Conservation (phyloP, 2,329 filamentous ascomycete genomes). For the Diplocarpon rosae region DNA sequence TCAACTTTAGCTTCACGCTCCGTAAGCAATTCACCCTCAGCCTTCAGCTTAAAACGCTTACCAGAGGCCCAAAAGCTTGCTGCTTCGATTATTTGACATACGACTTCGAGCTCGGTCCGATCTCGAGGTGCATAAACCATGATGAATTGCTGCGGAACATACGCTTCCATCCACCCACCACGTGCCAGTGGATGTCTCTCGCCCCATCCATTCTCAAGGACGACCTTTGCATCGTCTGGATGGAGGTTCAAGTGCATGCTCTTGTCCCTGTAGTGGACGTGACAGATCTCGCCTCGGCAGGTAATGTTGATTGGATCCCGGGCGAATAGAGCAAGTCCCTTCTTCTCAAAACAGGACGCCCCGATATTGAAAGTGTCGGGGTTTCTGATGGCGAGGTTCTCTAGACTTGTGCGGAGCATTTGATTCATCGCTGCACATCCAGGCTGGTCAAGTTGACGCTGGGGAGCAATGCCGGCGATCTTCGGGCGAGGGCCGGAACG, state of each 20-base stretch:
- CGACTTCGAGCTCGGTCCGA: slow-evolving; percentile 53
- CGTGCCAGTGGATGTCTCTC: slow-evolving; percentile 58
- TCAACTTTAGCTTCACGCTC: not conserved
- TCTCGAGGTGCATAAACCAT: slow-evolving; percentile 74
- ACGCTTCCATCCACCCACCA: slow-evolving; percentile 53
- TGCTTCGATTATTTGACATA: slow-evolving; percentile 61
- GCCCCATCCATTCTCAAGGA: slow-evolving; percentile 70
- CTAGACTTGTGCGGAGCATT: slow-evolving; percentile 42
- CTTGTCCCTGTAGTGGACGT: slow-evolving; percentile 67
- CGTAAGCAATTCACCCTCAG: slow-evolving; percentile 6
- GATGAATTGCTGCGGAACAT: slow-evolving; percentile 64
- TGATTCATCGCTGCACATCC: slow-evolving; percentile 42
- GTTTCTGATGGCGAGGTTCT: slow-evolving; percentile 36
- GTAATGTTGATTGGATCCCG: slow-evolving; percentile 54
- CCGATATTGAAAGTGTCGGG: slow-evolving; percentile 45
- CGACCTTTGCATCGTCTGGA: slow-evolving; percentile 60
- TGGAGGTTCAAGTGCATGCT: slow-evolving; percentile 73
- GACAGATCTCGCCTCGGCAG: slow-evolving; percentile 71
- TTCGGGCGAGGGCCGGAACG: slow-evolving; percentile 53
- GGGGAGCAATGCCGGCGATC: slow-evolving; percentile 69
- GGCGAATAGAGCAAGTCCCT: slow-evolving; percentile 66
- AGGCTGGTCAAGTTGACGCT: slow-evolving; percentile 64
- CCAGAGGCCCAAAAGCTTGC: slow-evolving; percentile 55
- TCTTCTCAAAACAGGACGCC: slow-evolving; percentile 71
- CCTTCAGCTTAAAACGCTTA: slow-evolving; percentile 15